Percentiles rank a stretch among this genome's conserved stretches.
phyloP scores from a whole-genome alignment of 495 filamentous ascomycete species.

The Oidiodendron maius region DNA sequence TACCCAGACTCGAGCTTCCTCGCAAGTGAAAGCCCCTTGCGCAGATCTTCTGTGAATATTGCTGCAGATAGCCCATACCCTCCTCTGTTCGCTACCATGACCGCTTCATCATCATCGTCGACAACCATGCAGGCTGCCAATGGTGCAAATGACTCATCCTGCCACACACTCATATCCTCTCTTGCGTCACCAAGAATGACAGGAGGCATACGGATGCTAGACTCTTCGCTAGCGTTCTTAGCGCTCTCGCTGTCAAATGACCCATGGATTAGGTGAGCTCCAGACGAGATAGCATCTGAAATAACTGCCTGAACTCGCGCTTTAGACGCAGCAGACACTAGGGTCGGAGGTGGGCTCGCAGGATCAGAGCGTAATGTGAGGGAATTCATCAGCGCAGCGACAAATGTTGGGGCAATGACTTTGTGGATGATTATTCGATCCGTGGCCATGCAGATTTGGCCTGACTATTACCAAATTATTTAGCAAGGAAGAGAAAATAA shows the following conservation, averaged over 20 bases:
- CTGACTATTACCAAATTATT: too few relatives aligned
- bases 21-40: constrained; percentile 66
- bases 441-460: constrained; percentile 92
- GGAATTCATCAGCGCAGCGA: constrained; percentile 38
- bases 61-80: constrained; percentile 76
- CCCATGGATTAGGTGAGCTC: constrained; percentile 61
- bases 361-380: constrained; percentile 36
- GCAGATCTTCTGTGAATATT: constrained; percentile 78
- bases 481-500: too few relatives aligned
- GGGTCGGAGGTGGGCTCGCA: constrained; percentile 44
- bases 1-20: constrained; percentile 71
- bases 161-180: constrained; percentile 76
- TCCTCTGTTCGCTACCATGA: constrained; percentile 75
- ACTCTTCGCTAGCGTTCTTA: constrained; percentile 39
- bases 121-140: constrained; percentile 55
- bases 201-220: constrained; percentile 58
- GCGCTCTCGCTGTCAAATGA: too few relatives aligned
- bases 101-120: constrained; percentile 59
- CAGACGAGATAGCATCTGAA: constrained; percentile 58
- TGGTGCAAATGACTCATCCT: constrained; percentile 81
- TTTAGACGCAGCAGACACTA: constrained; percentile 56
- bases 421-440: constrained; percentile 82
- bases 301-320: constrained; percentile 64
- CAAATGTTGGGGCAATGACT: constrained; percentile 59
- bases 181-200: constrained; percentile 64